Percentiles rank a stretch among this genome's conserved stretches.
Evolutionary conservation across 1,284 basidiomycete species (phyloP).

Genomic region (Paramarasmius palmivorus): DNA sequence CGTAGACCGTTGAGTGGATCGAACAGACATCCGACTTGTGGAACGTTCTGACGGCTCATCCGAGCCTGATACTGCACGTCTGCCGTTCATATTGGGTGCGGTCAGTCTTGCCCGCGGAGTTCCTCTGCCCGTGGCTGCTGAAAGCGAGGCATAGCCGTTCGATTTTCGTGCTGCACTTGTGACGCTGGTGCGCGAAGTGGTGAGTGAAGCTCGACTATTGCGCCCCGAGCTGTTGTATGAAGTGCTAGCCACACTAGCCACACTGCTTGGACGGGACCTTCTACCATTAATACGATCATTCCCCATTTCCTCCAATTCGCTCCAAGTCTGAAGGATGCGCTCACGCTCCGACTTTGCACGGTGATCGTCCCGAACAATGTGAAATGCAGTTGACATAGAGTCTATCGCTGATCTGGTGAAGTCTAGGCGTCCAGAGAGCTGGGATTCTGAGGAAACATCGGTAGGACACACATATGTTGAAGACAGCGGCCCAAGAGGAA

Average conservation of each 20-base stretch:
- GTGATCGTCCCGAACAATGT: constrained; percentile 49
- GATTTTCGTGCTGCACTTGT: constrained; percentile 25
- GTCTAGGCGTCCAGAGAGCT: constrained; percentile 57
- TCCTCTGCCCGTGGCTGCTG: constrained; percentile 29
- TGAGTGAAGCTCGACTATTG: constrained; percentile 49
- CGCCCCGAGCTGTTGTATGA: constrained; percentile 54
- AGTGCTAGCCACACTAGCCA: constrained; percentile 54
- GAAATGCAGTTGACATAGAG: constrained; percentile 42
- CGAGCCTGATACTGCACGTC: constrained; percentile 51
- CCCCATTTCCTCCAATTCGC: constrained; percentile 77
- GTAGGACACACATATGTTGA: constrained; percentile 44
- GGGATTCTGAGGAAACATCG: constrained; percentile 56
- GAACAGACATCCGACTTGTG: constrained; percentile 44
- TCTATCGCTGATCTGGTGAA: constrained; percentile 59
- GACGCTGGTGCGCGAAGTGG: constrained; percentile 17
- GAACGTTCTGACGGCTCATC: constrained; percentile 26
- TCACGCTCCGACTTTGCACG: constrained; percentile 59
- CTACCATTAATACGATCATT: constrained; percentile 60
- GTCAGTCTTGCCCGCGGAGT: constrained; percentile 41
- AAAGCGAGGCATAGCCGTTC: constrained; percentile 56
- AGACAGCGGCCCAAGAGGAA: constrained; percentile 51
- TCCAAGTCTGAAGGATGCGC: constrained; percentile 75
- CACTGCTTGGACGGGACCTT: constrained; percentile 66
- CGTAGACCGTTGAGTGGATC: constrained; percentile 51
- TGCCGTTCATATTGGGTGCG: constrained; percentile 40